Base-by-base conservation (phyloP, 2,329 filamentous ascomycete genomes). In the Cytospora piceae region DNA sequence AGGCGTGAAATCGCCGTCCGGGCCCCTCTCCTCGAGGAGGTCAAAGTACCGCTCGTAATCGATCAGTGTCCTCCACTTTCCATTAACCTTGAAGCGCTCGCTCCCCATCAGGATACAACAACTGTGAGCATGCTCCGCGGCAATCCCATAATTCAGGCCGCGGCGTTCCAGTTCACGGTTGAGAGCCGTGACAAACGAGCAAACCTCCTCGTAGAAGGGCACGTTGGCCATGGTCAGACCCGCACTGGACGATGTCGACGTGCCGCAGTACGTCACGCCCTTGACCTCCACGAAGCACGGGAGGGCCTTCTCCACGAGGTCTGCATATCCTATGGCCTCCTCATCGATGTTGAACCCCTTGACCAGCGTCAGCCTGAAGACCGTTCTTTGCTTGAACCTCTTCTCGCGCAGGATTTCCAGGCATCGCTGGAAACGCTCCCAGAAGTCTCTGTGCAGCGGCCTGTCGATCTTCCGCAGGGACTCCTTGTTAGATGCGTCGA, bases 291-390 rank as follows among this genome's bases (percentile, higher is more conserved):
- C 88, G 74, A 98, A 97, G 76, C 92, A 94, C 0, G 94, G 94
- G 27, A 97, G 82, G 0, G 91, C 94, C 70, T 89, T 88, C 74
- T 94, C 91, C 22, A 98, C 91, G 1, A 98, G 87, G 73, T 92
- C 88, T 0, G 94, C 94, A 74, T 99, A 98, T 5, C 94, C 94
- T 70, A 90, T 86, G 7, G 90, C 93, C 77, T 97, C 95, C 71
- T 97, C 94, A 29, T 97, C 94, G 69, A 98, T 88, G 75, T 99
- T 98, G 85, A 99, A 98, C 3, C 94, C 94, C 80, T 98, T 98
- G 74, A 98, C 95, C 2, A 99, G 88, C 0, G 94, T 98, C 4
- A 98, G 85, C 1, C 95, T 89, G 82, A 96, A 98, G 4, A 98
- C 95, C 7, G 95, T 98, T 63, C 94, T 89, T 75, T 97, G 94